A percentile compares a stretch with the other conserved stretches of the same genome.
Conservation (phyloP, 2,329 filamentous ascomycete species). For the Cryphonectria parasitica region DNA sequence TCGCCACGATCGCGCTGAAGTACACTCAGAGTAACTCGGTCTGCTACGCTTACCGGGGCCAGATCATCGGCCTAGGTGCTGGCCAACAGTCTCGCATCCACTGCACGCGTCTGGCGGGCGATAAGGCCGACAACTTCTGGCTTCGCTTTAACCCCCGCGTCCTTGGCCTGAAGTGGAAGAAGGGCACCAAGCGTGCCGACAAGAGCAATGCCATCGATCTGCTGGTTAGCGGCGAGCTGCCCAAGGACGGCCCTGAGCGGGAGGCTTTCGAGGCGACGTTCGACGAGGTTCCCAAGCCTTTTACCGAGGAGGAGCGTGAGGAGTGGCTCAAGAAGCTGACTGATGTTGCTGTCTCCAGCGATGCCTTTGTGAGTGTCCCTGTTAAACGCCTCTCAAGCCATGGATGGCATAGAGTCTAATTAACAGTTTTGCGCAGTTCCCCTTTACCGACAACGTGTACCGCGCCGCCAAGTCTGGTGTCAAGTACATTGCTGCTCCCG, state of each 20-base stretch:
- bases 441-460: conserved; percentile 98
- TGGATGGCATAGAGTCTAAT: conserved; percentile 13
- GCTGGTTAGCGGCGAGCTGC: conserved; percentile 87
- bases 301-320: conserved; percentile 81
- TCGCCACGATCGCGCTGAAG: conserved; percentile 96
- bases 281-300: conserved; percentile 81
- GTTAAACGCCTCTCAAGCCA: conserved; percentile 1
- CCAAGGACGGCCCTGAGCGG: conserved; percentile 80
- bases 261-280: conserved; percentile 88
- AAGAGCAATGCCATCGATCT: conserved; percentile 99
- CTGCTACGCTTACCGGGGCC: conserved; percentile 93
- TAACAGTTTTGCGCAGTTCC: conserved; percentile 67
- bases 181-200: conserved; percentile 92
- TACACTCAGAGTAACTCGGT: conserved; percentile 99
- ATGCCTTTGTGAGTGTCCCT: conserved; percentile 75
- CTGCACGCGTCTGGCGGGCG: conserved; percentile 94
- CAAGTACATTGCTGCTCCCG: conserved; percentile 95
- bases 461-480: conserved; percentile 84
- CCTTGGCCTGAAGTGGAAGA: conserved; percentile 91
- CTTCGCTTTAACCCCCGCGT: conserved; percentile 95
- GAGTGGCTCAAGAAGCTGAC: conserved; percentile 83
- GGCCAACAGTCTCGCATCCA: conserved; percentile 98
- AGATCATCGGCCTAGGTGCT: conserved; percentile 90
- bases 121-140: conserved; percentile 99
- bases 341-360: conserved; percentile 85